Evolutionary conservation across 495 filamentous ascomycete species (phyloP).

Genomic region (Aspergillus taichungensis): DNA sequence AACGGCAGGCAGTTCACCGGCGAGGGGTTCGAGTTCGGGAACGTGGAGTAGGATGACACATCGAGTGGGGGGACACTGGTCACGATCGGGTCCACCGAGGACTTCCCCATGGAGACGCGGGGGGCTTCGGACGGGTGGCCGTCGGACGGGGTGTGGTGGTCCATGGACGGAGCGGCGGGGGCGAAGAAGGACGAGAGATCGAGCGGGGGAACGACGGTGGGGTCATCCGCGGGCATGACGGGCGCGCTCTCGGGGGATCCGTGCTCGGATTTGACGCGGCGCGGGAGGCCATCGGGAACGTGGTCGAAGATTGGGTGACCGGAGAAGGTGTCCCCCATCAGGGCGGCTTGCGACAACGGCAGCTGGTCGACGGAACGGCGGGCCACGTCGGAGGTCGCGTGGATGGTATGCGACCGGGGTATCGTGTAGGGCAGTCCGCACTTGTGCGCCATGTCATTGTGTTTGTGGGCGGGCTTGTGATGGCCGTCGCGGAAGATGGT

Average conservation of each 20-base stretch:
- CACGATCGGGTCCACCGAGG: constrained; percentile 29
- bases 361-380: constrained; percentile 65
- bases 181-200: constrained; percentile 54
- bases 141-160: constrained; percentile 17
- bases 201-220: constrained; percentile 55
- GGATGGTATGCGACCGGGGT: constrained; percentile 61
- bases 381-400: constrained; percentile 47
- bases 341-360: constrained; percentile 38
- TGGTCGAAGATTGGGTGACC: constrained; percentile 23
- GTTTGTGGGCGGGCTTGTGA: constrained; percentile 85
- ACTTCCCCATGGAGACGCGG: constrained; percentile 24
- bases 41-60: constrained; percentile 27
- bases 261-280: constrained; percentile 59
- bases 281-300: constrained; percentile 40
- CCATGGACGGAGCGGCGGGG: constrained; percentile 31
- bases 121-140: constrained; percentile 12
- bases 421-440: constrained; percentile 75
- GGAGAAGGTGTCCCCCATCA: constrained; percentile 29
- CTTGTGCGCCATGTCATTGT: constrained; percentile 78
- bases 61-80: constrained; percentile 33
- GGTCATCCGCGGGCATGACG: constrained; percentile 46
- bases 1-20: constrained; percentile 35
- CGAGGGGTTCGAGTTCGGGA: constrained; percentile 27
- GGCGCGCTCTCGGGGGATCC: constrained; percentile 57
- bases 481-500: constrained; percentile 88